Percentiles rank a stretch among this genome's conserved stretches.
Conservation (phyloP, 1,284 basidiomycete species). For the Fomitopsis betulina region DNA sequence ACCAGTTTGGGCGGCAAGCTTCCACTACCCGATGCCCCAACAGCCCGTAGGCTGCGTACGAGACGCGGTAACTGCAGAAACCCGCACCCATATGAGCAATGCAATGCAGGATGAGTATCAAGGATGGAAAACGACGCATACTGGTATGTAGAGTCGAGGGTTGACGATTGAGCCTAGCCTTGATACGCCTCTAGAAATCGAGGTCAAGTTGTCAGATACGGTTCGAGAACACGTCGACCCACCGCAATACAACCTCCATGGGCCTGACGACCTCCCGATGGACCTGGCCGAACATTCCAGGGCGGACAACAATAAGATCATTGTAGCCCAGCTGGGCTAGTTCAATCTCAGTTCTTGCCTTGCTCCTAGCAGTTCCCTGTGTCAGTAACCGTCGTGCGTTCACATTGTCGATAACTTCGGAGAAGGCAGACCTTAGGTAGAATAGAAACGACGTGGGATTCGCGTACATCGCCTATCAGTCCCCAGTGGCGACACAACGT, state of each 20-base stretch:
- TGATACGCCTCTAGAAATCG: neutral
- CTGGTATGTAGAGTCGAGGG: neutral
- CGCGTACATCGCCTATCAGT: slow-evolving; percentile 35
- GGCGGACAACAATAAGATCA: slow-evolving; percentile 67
- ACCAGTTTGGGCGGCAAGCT: neutral
- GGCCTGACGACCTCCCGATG: neutral
- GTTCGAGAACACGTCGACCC: no score
- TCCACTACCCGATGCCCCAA: neutral
- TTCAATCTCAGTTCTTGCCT: slow-evolving; percentile 69
- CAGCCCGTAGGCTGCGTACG: neutral
- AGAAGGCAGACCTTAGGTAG: slow-evolving; percentile 38
- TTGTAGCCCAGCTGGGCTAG: slow-evolving; percentile 62
- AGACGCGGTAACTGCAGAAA: neutral
- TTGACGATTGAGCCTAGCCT: neutral
- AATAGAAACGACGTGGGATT: slow-evolving; percentile 44
- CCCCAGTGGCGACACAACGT: slow-evolving; percentile 21
- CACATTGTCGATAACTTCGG: neutral
- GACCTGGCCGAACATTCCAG: slow-evolving; percentile 37
- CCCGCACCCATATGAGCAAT: neutral
- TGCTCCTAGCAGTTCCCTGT: slow-evolving; percentile 43
- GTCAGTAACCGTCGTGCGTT: neutral
- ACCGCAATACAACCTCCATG: no score
- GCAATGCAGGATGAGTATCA: neutral
- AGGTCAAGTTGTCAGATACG: no score
- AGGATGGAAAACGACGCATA: neutral